Percentiles rank a stretch among this genome's conserved stretches.
Evolutionary conservation across 495 filamentous ascomycete species (phyloP).

Genomic region (Penicillium coprophilum): DNA sequence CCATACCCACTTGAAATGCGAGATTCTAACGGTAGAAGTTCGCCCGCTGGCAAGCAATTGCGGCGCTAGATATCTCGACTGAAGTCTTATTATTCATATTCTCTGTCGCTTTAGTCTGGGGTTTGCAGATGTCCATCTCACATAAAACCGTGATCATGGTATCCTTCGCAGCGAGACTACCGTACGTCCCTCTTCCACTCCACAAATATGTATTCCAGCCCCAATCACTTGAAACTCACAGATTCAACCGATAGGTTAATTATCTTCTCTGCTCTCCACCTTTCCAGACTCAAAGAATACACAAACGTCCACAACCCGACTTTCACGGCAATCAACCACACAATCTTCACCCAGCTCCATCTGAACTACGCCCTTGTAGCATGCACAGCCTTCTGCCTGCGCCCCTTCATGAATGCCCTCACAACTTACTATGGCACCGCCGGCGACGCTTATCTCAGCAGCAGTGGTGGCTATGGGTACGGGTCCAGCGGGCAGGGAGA

Average conservation of each 20-base stretch:
- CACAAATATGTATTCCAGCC: background rate
- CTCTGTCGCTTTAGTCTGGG: background rate
- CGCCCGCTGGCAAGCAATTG: background rate
- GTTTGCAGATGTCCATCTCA: background rate
- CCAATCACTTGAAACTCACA: background rate
- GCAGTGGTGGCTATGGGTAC: background rate
- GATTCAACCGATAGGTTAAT: background rate
- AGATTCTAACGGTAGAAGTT: background rate
- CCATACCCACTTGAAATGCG: background rate
- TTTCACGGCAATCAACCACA: constrained; percentile 28
- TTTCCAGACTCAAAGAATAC: background rate
- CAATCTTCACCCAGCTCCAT: constrained; percentile 35
- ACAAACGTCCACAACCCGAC: constrained; percentile 18
- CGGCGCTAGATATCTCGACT: background rate
- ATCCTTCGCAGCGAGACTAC: background rate
- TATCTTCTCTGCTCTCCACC: background rate
- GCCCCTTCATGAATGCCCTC: constrained; percentile 2
- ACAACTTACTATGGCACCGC: background rate
- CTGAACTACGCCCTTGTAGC: constrained; percentile 33
- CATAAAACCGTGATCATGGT: background rate
- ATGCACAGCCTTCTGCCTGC: constrained; percentile 10
- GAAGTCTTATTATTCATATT: background rate
- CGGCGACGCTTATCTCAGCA: background rate
- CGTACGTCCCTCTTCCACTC: background rate
- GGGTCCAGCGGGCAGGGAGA: background rate